Conservation (phyloP, 2,329 filamentous ascomycete species). For the Fonsecaea pugnacius region DNA sequence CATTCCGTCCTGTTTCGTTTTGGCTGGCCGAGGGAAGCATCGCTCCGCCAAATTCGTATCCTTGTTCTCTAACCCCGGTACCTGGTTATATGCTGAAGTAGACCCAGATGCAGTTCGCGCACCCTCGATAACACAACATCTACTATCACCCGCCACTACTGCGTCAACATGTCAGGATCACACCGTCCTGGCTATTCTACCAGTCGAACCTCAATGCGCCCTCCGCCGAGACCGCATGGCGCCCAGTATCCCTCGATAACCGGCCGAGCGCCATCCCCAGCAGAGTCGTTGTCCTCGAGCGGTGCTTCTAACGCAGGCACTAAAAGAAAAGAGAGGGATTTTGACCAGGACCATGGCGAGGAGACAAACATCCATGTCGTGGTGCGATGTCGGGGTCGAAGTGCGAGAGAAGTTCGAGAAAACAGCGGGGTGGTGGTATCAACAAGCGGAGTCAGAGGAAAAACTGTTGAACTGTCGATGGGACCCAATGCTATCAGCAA, state of each 20-base stretch:
- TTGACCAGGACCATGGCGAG: slow-evolving; percentile 70
- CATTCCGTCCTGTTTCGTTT: slow-evolving; percentile 16
- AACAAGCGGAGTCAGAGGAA: slow-evolving; percentile 86
- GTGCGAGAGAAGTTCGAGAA: slow-evolving; percentile 87
- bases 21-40: neutral
- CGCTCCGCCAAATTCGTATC: slow-evolving; percentile 3
- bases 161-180: slow-evolving; percentile 58
- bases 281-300: slow-evolving; percentile 68
- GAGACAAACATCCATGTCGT: slow-evolving; percentile 99
- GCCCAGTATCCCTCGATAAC: slow-evolving; percentile 54
- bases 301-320: slow-evolving; percentile 58
- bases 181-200: slow-evolving; percentile 54
- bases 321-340: slow-evolving; percentile 88
- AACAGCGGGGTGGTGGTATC: slow-evolving; percentile 92
- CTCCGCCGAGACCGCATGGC: slow-evolving; percentile 51
- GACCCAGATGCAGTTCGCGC: neutral
- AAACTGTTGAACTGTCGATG: slow-evolving; percentile 84
- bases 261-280: slow-evolving; percentile 68
- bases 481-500: slow-evolving; percentile 90
- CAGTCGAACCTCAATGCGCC: slow-evolving; percentile 57
- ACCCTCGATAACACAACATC: neutral
- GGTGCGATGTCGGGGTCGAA: slow-evolving; percentile 89
- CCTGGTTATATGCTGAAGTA: slow-evolving; percentile 8
- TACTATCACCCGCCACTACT: neutral
- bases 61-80: slow-evolving; percentile 9